Evolutionary conservation across 2,329 filamentous ascomycete species (phyloP), one percentile per base, ranked within the genome.

Genomic region (Exophiala phaeomuriformis): DNA sequence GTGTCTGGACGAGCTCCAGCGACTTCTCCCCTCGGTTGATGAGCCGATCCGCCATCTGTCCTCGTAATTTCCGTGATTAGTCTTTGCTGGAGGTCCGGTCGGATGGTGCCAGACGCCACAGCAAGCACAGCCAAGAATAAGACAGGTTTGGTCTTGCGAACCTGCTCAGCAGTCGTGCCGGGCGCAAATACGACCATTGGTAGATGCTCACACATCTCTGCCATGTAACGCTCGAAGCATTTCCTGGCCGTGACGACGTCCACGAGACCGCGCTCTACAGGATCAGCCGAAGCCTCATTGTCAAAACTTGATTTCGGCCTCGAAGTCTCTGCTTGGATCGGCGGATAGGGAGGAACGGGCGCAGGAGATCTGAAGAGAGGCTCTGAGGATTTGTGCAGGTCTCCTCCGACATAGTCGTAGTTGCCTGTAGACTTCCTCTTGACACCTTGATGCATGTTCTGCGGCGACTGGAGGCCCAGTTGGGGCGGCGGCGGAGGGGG

Each of bases 11-110:
- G 4, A 95, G 74, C 68, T 95, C 90, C 12, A 95, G 71, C 35
- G 81, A 88, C 73, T 94, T 95, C 63, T 89, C 83, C 8, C 87
- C 88, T 4, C 80, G 79, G 31, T 89, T 74, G 61, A 93, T 79
- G 39, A 91, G 78, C 60, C 82, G 82, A 42, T 93, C 84, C 2
- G 86, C 87, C 51, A 93, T 79, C 7, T n/a, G 82, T 74, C 57
- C 83, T 81, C 72, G 89, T 85, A 51, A 89, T 71, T 63, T 93
- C 83, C 56, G 78, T 79, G 6, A 84, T 78, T 9, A 95, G 71
- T 29, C 74, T 72, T 6, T 78, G 74, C 65, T 90, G 86, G 3
- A 75, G 64, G 1, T 79, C 72, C n/a, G 76, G 72, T 10, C 73
- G 68, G 7, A 81, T 72, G 2, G 71, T 70, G 2, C 77, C 77